phyloP scores from a whole-genome alignment of 805 yeast genomes.

The Spathaspora hagerdaliae region DNA sequence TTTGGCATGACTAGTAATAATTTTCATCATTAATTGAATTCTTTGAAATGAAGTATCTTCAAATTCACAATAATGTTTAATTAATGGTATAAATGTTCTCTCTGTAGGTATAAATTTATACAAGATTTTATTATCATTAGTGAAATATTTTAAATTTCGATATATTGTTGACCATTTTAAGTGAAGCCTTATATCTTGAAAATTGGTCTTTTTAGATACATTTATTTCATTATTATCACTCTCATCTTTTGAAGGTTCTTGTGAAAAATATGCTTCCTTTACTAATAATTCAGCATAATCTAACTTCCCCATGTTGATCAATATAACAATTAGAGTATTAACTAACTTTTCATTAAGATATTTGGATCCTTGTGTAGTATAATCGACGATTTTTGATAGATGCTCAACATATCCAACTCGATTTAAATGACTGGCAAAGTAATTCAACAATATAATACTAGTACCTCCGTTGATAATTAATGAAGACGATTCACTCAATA shows the following conservation, averaged over 20 bases:
- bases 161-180: constrained; percentile 9
- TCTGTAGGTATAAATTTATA: constrained; percentile 19
- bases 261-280: background rate
- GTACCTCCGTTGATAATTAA: background rate
- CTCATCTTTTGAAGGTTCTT: too few relatives aligned
- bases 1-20: constrained; percentile 16
- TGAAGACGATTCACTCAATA: too few relatives aligned
- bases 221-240: background rate
- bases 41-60: constrained; percentile 8
- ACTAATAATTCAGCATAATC: constrained; percentile 2
- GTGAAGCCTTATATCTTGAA: background rate
- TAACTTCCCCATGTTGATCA: constrained; percentile 3
- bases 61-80: constrained; percentile 12
- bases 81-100: constrained; percentile 20
- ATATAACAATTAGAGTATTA: constrained; percentile 1
- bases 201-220: constrained; percentile 14
- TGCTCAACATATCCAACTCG: background rate
- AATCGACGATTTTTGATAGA: background rate
- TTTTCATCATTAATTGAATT: constrained; percentile 10
- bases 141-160: constrained; percentile 12
- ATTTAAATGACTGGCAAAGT: constrained; percentile 4
- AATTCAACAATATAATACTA: constrained; percentile 2
- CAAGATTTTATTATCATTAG: constrained; percentile 5
- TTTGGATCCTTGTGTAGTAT: background rate
- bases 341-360: background rate